Base-by-base conservation (phyloP, 1,284 basidiomycete genomes). In the Porodaedalea pini region DNA sequence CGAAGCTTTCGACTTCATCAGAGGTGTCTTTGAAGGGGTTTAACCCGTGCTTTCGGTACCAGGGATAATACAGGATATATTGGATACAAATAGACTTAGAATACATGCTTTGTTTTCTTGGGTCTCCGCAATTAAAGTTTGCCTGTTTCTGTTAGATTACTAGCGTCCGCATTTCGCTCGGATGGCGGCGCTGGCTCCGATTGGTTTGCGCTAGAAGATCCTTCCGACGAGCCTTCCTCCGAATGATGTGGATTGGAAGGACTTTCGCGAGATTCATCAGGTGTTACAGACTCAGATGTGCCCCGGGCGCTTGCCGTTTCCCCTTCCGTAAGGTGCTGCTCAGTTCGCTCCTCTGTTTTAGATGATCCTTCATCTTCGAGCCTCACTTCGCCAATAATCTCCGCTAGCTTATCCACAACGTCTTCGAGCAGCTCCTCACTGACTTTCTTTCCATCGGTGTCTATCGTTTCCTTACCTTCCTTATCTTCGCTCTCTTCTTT, bases 401-500 rank as follows among this genome's bases (percentile, higher is more conserved):
- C 48, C 7, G 54, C 58, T 8, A 56, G 37, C 29, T 59, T 56
- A 17, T 61, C 48, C 10, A 61, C 40, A 19, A 55, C 25, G 25
- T 57, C 56, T n/a, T 41, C 41, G 40, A 54, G 36, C 41, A 54
- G 37, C 21, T 64, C 61, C 19, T 61, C 44, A 53, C 48, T 52
- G 56, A 58, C 43, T 62, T 63, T 53, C 64, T 65, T 49, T 63
- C 62, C 57, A 61, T 60, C 31, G 57, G 54, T 23, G 55, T 44
- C 47, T 47, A 10, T 15, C 34, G 37, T 6, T 29, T 43, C 40
- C 19, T 58, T 62, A 47, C 66, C 62, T 39, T 55, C 57, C 45
- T 62, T 56, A 31, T 51, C 49, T 53, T 60, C 61, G 27, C 49
- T 34, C 17, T 29, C 37, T 25, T 66, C 64, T 53, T 60, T 62